Evolutionary conservation across 108 stramenopile species (phyloP).

Genomic region (Discostella stelligeroides): DNA sequence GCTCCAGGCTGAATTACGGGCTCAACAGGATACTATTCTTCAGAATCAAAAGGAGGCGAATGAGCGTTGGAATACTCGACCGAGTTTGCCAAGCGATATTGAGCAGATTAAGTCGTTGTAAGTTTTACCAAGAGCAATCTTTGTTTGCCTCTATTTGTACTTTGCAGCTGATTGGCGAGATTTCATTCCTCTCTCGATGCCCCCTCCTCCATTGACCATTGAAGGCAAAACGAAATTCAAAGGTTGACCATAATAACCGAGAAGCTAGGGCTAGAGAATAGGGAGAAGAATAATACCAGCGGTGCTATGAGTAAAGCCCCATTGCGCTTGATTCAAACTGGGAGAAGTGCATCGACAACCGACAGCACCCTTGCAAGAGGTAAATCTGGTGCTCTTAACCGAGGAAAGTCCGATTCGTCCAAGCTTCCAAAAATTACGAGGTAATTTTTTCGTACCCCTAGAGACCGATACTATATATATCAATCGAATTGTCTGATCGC

Average conservation of each 20-base stretch:
- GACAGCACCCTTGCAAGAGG: slow-evolving; percentile 2
- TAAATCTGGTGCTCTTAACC: neutral
- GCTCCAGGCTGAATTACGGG: slow-evolving; percentile 8
- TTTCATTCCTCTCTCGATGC: neutral
- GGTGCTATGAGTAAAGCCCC: neutral
- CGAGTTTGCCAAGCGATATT: slow-evolving; percentile 11
- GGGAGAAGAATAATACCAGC: slow-evolving; percentile 30
- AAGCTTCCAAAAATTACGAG: slow-evolving; percentile 29
- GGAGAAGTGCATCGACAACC: slow-evolving; percentile 6
- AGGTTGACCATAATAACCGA: slow-evolving; percentile 15
- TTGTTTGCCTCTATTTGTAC: neutral
- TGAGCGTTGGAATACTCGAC: slow-evolving; percentile 15
- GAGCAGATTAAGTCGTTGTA: slow-evolving; percentile 42
- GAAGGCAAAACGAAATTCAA: slow-evolving; percentile 36
- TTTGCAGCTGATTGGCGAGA: neutral
- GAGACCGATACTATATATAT: too few relatives aligned
- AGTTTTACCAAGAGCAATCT: neutral
- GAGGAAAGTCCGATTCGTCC: neutral
- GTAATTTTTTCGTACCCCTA: neutral
- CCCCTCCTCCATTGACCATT: neutral
- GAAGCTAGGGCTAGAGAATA: slow-evolving; percentile 36
- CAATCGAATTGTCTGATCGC: too few relatives aligned
- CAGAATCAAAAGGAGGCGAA: slow-evolving; percentile 17
- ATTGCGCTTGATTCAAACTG: slow-evolving; percentile 33
- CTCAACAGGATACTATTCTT: slow-evolving; percentile 5